A percentile compares a stretch with the other conserved stretches of the same genome.
Evolutionary conservation across 257 asterid genomes (phyloP).

Genomic region (Mentha longifolia): DNA sequence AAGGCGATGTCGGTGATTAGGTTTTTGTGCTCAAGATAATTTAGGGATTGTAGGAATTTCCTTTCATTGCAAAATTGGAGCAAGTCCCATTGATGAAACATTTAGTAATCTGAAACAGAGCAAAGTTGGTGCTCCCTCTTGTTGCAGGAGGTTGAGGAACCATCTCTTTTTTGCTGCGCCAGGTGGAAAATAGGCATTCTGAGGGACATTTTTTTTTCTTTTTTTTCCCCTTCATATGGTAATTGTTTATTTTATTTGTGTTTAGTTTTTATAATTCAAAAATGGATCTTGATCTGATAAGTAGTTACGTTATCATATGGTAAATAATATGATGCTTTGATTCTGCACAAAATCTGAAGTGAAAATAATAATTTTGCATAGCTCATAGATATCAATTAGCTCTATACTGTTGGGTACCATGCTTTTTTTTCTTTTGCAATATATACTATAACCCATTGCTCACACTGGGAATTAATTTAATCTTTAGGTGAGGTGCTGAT

Average conservation of each 20-base stretch:
- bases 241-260: not conserved
- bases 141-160: conserved; percentile 58
- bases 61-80: not conserved
- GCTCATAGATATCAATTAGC: no score
- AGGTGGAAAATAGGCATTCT: conserved; percentile 65
- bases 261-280: not conserved
- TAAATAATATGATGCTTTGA: no score
- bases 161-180: conserved; percentile 36
- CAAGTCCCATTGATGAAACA: conserved; percentile 52
- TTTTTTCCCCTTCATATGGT: not conserved
- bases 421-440: no score
- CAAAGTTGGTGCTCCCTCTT: conserved; percentile 55
- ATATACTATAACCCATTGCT: no score
- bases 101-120: conserved; percentile 64
- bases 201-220: conserved; percentile 45
- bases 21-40: not conserved
- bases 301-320: no score
- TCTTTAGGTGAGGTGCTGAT: no score
- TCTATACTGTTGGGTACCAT: no score
- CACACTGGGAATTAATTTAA: not conserved
- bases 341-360: no score
- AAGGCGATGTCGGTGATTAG: not conserved
- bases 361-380: no score
- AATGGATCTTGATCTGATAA: not conserved
- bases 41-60: not conserved